phyloP scores from a whole-genome alignment of 805 yeast species.

The Komagataella phaffii region DNA sequence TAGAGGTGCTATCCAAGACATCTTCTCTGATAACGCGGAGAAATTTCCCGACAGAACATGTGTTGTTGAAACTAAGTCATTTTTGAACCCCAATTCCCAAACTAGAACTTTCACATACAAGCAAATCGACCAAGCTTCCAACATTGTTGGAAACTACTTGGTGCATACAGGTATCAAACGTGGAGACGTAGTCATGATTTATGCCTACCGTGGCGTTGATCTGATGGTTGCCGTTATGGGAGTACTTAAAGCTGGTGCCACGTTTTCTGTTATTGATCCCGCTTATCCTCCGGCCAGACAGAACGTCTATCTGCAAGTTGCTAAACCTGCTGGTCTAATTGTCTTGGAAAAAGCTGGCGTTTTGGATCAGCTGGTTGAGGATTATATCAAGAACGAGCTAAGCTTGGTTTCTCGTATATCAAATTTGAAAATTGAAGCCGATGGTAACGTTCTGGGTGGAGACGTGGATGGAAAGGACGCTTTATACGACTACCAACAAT shows the following conservation, averaged over 20 bases:
- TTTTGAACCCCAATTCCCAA: slow-evolving; percentile 34
- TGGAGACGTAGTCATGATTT: slow-evolving; percentile 96
- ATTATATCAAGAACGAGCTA: slow-evolving; percentile 63
- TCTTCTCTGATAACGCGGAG: slow-evolving; percentile 78
- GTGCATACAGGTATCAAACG: slow-evolving; percentile 66
- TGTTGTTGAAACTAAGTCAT: slow-evolving; percentile 82
- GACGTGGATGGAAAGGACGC: slow-evolving; percentile 27
- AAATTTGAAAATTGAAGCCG: slow-evolving; percentile 61
- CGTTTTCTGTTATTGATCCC: slow-evolving; percentile 96
- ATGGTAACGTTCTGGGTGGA: slow-evolving; percentile 64
- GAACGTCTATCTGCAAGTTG: slow-evolving; percentile 83
- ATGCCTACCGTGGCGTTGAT: slow-evolving; percentile 96
- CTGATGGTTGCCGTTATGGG: slow-evolving; percentile 96
- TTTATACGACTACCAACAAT: slow-evolving; percentile 29
- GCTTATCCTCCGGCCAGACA: slow-evolving; percentile 99
- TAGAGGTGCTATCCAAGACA: slow-evolving; percentile 94
- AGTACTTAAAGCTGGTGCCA: slow-evolving; percentile 95
- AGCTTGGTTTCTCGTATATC: slow-evolving; percentile 64
- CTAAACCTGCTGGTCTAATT: slow-evolving; percentile 83
- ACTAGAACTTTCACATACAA: slow-evolving; percentile 70
- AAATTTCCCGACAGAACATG: slow-evolving; percentile 78
- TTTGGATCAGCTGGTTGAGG: slow-evolving; percentile 63
- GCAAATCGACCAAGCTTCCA: slow-evolving; percentile 88
- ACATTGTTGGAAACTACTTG: slow-evolving; percentile 82
- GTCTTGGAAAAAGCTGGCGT: slow-evolving; percentile 85